These are phyloP conservation scores for Trametes punicea DNA, from an alignment of 768 basidiomycete genomes.

Conservation along the genomic window DNA sequence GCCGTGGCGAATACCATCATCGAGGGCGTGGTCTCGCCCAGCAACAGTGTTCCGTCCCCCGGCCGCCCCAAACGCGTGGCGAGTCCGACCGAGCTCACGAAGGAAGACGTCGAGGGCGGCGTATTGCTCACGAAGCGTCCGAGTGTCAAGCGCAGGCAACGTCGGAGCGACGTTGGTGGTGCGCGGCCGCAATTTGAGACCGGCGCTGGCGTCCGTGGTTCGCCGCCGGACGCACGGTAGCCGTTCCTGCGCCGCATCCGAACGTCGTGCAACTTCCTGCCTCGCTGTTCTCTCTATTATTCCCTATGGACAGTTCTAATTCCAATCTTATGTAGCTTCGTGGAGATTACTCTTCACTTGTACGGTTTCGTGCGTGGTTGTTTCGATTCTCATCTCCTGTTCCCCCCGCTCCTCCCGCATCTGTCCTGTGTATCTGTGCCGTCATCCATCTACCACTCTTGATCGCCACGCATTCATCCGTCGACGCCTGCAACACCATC, in stretches of 20 bases:
- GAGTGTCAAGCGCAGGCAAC: constrained; percentile 52
- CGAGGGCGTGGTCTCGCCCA: constrained; percentile 11
- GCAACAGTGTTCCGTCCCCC: constrained; percentile 6
- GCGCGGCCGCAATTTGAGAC: constrained; percentile 7
- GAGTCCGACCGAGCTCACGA: constrained; percentile 67
- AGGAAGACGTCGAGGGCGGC: constrained; percentile 57
- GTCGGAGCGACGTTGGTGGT: constrained; percentile 23
- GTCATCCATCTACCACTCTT: neutral
- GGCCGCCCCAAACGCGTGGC: constrained; percentile 58
- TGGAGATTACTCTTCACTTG: neutral
- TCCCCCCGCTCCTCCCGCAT: neutral
- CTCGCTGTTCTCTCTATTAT: neutral
- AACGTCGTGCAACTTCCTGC: neutral
- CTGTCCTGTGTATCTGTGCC: neutral
- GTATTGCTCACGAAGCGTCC: constrained; percentile 60
- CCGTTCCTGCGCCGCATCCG: neutral
- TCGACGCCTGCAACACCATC: neutral
- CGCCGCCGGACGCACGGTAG: constrained; percentile 2
- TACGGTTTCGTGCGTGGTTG: neutral
- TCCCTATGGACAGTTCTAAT: neutral
- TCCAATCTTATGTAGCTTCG: neutral
- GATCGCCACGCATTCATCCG: neutral
- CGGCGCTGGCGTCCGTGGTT: neutral
- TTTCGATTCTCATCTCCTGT: neutral
- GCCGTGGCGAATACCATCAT: constrained; percentile 11